Evolutionary conservation across 805 yeast species (phyloP).

Genomic region (Starmerella scarabaei): DNA sequence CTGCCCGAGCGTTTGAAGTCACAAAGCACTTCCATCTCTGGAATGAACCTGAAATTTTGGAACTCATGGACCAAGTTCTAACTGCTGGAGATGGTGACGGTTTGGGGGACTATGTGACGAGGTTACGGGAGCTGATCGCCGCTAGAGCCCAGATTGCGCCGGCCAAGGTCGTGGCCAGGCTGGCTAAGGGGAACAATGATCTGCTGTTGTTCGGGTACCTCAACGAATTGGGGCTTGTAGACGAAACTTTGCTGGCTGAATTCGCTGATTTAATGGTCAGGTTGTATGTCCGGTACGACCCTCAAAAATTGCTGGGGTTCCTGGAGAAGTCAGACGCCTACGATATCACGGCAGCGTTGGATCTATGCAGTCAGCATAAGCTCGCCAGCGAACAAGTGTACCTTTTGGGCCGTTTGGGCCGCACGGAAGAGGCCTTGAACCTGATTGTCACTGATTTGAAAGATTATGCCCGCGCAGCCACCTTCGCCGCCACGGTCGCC

Average conservation of each 20-base stretch:
- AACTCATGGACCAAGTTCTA: constrained; percentile 36
- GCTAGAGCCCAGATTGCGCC: constrained; percentile 41
- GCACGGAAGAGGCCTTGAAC: constrained; percentile 57
- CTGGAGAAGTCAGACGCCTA: constrained; percentile 43
- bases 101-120: constrained; percentile 12
- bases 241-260: constrained; percentile 40
- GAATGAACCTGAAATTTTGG: constrained; percentile 30
- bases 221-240: constrained; percentile 42
- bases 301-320: constrained; percentile 43
- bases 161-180: constrained; percentile 34
- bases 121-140: constrained; percentile 16
- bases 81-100: constrained; percentile 16
- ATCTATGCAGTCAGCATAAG: constrained; percentile 42
- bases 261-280: constrained; percentile 57
- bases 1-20: constrained; percentile 42
- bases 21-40: constrained; percentile 53
- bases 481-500: constrained; percentile 39
- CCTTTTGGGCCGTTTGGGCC: constrained; percentile 71
- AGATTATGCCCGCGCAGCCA: constrained; percentile 70
- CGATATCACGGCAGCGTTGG: constrained; percentile 57
- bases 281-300: constrained; percentile 52
- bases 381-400: constrained; percentile 64
- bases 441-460: constrained; percentile 64
- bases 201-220: constrained; percentile 46
- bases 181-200: constrained; percentile 23